Percentiles rank a stretch among this genome's conserved stretches.
These are phyloP conservation scores for Calonectria pauciramosa DNA, from an alignment of 2,329 filamentous ascomycete species.

Conservation along the genomic window DNA sequence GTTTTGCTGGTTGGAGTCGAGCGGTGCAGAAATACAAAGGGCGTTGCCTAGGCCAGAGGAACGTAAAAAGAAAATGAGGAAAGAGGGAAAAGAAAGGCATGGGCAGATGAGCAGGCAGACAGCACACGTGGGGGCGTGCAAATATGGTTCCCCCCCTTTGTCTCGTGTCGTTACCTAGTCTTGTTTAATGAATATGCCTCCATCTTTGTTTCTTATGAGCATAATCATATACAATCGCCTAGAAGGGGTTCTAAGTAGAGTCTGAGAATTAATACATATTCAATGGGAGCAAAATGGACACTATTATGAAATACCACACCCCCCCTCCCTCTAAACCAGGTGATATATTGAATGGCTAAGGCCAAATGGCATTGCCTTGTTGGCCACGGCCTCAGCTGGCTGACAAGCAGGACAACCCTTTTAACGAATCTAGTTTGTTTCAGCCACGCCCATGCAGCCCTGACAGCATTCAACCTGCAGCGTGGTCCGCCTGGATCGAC, in stretches of 20 bases:
- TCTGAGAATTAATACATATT: neutral
- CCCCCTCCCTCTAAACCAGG: too few species aligned
- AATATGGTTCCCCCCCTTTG: conserved; percentile 16
- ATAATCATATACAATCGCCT: conserved; percentile 5
- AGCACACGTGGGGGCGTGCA: conserved; percentile 15
- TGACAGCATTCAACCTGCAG: neutral
- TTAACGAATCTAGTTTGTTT: neutral
- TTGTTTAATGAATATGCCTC: conserved; percentile 42
- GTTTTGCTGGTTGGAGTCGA: conserved; percentile 19
- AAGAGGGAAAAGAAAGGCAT: conserved; percentile 1
- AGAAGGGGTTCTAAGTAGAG: conserved; percentile 6
- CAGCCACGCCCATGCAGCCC: neutral
- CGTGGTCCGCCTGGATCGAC: neutral
- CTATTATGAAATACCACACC: neutral
- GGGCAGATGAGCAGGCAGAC: conserved; percentile 17
- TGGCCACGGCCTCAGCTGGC: neutral
- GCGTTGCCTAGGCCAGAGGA: neutral
- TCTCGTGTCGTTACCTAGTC: conserved; percentile 24
- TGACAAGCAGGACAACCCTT: neutral
- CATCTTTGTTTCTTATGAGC: conserved; percentile 33
- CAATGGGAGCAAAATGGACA: neutral
- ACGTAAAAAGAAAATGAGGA: conserved; percentile 6
- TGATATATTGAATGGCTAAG: neutral
- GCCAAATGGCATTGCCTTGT: neutral
- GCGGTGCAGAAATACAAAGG: conserved; percentile 1